These are phyloP conservation scores for Paradendryphiella salina DNA, from an alignment of 2,329 filamentous ascomycete genomes.

Conservation along the genomic window DNA sequence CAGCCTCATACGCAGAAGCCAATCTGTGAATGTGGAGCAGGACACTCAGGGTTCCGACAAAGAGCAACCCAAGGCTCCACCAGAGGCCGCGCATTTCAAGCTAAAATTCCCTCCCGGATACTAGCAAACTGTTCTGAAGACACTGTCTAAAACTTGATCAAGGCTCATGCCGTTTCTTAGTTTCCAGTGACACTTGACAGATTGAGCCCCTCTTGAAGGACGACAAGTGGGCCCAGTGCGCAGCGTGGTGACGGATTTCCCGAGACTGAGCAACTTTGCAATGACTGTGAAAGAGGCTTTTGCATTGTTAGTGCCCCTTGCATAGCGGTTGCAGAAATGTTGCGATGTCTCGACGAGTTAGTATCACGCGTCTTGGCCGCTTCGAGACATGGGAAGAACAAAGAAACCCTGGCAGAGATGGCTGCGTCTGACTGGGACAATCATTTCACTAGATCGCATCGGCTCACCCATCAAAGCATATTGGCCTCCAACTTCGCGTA, in stretches of 20 bases:
- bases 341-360: constrained; percentile 43
- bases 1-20: constrained; percentile 37
- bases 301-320: constrained; percentile 43
- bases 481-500: constrained; percentile 15
- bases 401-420: constrained; percentile 41
- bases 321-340: constrained; percentile 33
- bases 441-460: constrained; percentile 37
- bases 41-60: constrained; percentile 19
- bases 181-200: constrained; percentile 1
- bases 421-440: constrained; percentile 44
- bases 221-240: constrained; percentile 1
- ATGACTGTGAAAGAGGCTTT: constrained; percentile 22
- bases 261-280: constrained; percentile 20
- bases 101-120: constrained; percentile 42
- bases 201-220: constrained; percentile 8
- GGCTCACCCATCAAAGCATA: constrained; percentile 30
- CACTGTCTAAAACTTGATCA: constrained; percentile 25
- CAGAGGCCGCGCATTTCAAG: constrained; percentile 27
- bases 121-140: constrained; percentile 24
- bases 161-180: not conserved
- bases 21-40: constrained; percentile 35
- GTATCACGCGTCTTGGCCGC: constrained; percentile 37
- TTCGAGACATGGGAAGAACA: constrained; percentile 40
- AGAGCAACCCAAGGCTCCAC: constrained; percentile 15
- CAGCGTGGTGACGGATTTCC: constrained; percentile 20